Evolutionary conservation across 345 rosid species (phyloP).

Genomic region (Gossypium thurberi): DNA sequence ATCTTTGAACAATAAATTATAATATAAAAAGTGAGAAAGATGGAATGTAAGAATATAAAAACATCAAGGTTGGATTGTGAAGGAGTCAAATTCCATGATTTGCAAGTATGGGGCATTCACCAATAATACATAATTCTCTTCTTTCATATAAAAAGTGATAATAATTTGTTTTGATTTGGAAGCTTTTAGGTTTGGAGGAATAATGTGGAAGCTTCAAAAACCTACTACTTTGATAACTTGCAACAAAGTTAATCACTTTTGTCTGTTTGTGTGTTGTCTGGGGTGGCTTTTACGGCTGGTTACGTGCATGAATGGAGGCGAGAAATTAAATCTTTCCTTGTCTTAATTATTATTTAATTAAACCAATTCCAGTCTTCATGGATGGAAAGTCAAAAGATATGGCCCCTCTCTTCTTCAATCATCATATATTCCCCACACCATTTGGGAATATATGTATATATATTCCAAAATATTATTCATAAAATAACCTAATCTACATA

Average conservation of each 20-base stretch:
- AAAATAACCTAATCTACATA: no score
- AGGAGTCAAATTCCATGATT: slow-evolving; percentile 9
- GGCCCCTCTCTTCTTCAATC: slow-evolving; percentile 31
- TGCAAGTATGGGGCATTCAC: background rate
- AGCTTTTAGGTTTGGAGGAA: background rate
- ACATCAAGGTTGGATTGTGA: background rate
- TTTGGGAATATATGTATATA: background rate
- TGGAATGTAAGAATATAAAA: background rate
- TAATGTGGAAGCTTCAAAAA: background rate
- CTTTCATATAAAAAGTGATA: background rate
- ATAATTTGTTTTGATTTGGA: background rate
- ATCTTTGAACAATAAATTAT: background rate
- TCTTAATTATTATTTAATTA: background rate
- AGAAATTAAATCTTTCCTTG: background rate
- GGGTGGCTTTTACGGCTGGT: background rate
- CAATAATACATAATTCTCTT: background rate
- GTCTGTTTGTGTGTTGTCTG: background rate
- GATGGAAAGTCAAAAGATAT: slow-evolving; percentile 41
- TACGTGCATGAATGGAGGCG: slow-evolving; percentile 12
- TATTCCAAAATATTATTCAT: background rate
- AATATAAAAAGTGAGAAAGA: background rate
- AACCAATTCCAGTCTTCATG: slow-evolving; percentile 20
- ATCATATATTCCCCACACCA: background rate
- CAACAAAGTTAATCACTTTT: background rate
- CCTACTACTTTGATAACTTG: slow-evolving; percentile 16